Evolutionary conservation across 768 basidiomycete species (phyloP), one percentile per base, ranked within the genome.

Genomic region (Gymnopilus junonius): DNA sequence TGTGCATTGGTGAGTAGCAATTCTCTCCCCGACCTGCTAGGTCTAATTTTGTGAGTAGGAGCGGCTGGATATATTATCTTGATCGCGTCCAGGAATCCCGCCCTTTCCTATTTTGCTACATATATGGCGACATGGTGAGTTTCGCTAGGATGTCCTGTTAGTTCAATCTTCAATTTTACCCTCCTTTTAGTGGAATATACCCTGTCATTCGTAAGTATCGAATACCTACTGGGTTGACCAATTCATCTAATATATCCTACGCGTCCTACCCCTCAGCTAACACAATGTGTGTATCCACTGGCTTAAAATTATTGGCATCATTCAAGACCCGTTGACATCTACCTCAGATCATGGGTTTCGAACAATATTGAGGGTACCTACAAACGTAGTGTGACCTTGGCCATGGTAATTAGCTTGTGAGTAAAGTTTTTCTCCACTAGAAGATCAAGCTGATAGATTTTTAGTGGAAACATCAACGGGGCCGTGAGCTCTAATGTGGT

Each of bases 401-500:
- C 84, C 5, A 89, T 91, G 88, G 81, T 87, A 3, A 88, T 90
- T 65, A 81, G 84, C 67, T 84, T 85, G 86, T 87, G 61, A 67
- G 85, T 60, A 10, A 27, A 15, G 8, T 14, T 17, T 8, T 20
- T 25, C n/a, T 3, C 25, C 8, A 27, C n/a, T 40, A 20, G 29
- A 14, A 4, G 25, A 29, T 4, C 17, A 4, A 23, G 3, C 10
- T 21, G 34, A 11, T 15, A 12, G 5, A 37, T n/a, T 46, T 25
- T n/a, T 59, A 89, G 87, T 65, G 90, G 89, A 8, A 91, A 91
- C 71, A 76, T 91, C 55, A 90, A 91, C 69, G 90, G 90, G 20
- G 89, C 88, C n/a, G 85, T 93, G 42, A 87, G 85, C 70, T 90
- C 89, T 17, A 91, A 92, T 67, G 84, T 93, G 35, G 87, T 88